Conservation (phyloP, 495 filamentous ascomycete genomes). For the Astrocystis sublimbata region DNA sequence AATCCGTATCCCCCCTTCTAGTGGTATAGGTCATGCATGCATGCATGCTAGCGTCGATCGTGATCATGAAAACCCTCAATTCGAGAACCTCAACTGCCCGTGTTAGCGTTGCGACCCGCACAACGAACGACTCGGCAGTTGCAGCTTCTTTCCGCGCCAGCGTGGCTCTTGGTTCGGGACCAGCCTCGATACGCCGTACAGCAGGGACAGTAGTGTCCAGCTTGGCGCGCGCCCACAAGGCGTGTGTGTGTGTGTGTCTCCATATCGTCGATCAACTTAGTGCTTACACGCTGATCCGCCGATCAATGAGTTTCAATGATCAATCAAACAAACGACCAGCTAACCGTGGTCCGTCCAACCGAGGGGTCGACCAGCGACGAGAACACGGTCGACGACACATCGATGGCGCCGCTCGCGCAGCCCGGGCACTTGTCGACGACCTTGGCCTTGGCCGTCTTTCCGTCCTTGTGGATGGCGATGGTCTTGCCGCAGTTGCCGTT, state of each 20-base stretch:
- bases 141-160: background rate
- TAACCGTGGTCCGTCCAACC: conserved; percentile 39
- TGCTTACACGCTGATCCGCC: too few relatives aligned
- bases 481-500: conserved; percentile 61
- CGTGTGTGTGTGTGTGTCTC: too few relatives aligned
- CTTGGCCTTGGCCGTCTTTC: conserved; percentile 56
- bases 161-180: background rate
- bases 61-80: background rate
- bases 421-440: conserved; percentile 77
- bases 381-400: conserved; percentile 52
- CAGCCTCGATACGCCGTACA: background rate
- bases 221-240: too few relatives aligned
- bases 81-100: background rate
- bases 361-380: conserved; percentile 36
- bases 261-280: too few relatives aligned
- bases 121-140: background rate
- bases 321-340: conserved; percentile 31
- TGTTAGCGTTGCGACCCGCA: conserved; percentile 6
- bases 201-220: too few relatives aligned
- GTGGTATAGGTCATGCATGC: too few relatives aligned
- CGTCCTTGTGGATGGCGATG: conserved; percentile 58
- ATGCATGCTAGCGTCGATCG: background rate
- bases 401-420: conserved; percentile 51
- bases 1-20: background rate
- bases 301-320: background rate